A percentile compares a stretch with the other conserved stretches of the same genome.
These are phyloP conservation scores for Mycothermus thermophilus DNA, from an alignment of 495 filamentous ascomycete genomes.

Conservation along the genomic window DNA sequence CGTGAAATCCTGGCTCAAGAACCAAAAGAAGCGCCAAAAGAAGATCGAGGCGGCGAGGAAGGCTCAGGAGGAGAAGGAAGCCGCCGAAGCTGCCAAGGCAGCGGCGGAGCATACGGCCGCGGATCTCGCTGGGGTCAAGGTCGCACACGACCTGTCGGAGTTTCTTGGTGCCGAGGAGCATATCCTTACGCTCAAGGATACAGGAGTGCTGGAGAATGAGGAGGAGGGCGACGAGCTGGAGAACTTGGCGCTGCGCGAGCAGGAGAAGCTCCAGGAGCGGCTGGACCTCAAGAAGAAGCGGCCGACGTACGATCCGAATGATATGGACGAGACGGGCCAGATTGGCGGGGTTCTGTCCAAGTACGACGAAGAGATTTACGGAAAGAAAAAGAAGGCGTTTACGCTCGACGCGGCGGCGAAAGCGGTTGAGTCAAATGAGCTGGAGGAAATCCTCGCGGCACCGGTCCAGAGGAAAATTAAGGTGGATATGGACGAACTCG, in stretches of 20 bases:
- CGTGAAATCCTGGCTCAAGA: conserved; percentile 69
- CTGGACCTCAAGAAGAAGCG: conserved; percentile 85
- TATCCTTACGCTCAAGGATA: conserved; percentile 81
- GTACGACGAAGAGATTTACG: conserved; percentile 90
- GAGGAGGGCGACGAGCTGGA: conserved; percentile 89
- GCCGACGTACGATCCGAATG: conserved; percentile 75
- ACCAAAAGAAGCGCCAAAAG: conserved; percentile 81
- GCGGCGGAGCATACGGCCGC: conserved; percentile 57
- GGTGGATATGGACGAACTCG: conserved; percentile 62
- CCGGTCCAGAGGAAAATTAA: conserved; percentile 47
- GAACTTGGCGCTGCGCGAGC: conserved; percentile 62
- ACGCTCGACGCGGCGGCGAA: conserved; percentile 66
- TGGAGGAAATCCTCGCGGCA: conserved; percentile 42
- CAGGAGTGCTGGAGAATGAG: conserved; percentile 70
- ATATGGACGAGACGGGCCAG: conserved; percentile 51
- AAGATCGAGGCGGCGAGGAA: conserved; percentile 69
- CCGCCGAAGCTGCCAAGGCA: conserved; percentile 27
- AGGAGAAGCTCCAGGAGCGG: conserved; percentile 61
- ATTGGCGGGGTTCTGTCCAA: conserved; percentile 56
- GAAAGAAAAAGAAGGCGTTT: conserved; percentile 81
- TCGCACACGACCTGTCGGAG: conserved; percentile 66
- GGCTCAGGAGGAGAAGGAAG: conserved; percentile 58
- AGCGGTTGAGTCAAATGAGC: conserved; percentile 33
- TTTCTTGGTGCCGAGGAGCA: conserved; percentile 73
- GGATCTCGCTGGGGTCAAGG: conserved; percentile 79